Evolutionary conservation across 495 filamentous ascomycete species (phyloP).

Genomic region (Aspergillus bertholletiae): DNA sequence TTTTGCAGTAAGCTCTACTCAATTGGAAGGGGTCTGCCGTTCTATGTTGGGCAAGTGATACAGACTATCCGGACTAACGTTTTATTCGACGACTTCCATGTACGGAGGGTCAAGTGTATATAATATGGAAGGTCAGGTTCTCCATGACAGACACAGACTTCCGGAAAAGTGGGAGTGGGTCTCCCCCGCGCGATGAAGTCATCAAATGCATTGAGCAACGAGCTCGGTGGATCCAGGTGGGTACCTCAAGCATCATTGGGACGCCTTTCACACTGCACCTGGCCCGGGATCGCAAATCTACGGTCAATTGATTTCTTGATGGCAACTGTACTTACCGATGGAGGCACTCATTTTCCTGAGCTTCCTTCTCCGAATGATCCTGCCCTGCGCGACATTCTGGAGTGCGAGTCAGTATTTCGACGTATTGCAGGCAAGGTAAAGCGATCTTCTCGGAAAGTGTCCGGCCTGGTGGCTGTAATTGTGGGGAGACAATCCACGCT

Average conservation of each 20-base stretch:
- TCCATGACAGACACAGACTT: neutral
- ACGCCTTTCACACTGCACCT: neutral
- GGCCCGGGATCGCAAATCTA: conserved; percentile 9
- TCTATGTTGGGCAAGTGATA: neutral
- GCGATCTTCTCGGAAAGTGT: conserved; percentile 50
- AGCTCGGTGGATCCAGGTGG: neutral
- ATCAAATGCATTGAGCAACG: conserved; percentile 8
- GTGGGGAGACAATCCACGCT: conserved; percentile 44
- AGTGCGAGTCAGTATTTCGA: conserved; percentile 37
- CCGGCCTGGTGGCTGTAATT: conserved; percentile 34
- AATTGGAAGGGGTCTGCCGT: neutral
- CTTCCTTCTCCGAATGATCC: neutral
- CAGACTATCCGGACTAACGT: neutral
- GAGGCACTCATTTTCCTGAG: conserved; percentile 18
- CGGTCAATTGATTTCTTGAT: conserved; percentile 16
- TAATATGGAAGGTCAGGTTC: neutral
- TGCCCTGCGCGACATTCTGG: conserved; percentile 32
- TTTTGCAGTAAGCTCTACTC: neutral
- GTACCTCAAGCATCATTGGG: neutral
- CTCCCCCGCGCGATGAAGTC: neutral
- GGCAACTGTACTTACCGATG: conserved; percentile 20
- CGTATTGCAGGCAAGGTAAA: conserved; percentile 37
- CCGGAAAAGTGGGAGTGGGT: neutral
- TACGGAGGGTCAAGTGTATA: neutral
- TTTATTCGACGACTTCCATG: neutral